Base-by-base conservation (phyloP, 2,329 filamentous ascomycete species). In the Talaromyces sp. region DNA sequence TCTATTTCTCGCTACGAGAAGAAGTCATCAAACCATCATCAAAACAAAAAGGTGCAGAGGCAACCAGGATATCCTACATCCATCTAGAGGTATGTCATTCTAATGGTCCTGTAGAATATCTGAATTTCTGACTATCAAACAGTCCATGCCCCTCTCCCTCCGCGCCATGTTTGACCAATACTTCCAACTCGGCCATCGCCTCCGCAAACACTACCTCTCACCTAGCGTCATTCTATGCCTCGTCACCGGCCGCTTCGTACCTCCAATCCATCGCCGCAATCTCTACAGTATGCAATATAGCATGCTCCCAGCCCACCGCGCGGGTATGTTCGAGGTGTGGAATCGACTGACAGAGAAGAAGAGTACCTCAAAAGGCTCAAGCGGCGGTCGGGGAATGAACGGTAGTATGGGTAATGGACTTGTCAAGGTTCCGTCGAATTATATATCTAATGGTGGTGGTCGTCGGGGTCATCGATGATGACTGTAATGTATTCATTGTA, bases 151-250 rank as follows among this genome's bases (percentile, higher is more conserved):
- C 2, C 86, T 99, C 7, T 89, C 91, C 3, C 91, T 98, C 70
- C 86, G 89, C n/a, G 91, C 91, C 72, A 98, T 98, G 87, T 98
- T 99, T 78, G 87, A 96, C 67, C 93, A 98, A 73, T 99, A 99
- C 79, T 97, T 96, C 74, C 93, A 97, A 76, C 92, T 99, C 72
- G 93, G 90, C 33, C 88, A 91, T 68, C 92, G 95, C 57, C 92
- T 99, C 68, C 89, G 92, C 65, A 97, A 96, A 76, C 95, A 99
- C 79, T 99, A 99, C 76, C 84, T 98, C 50, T 94, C 93, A 0
- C 92, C 92, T 0, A 87, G 89, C 15, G 96, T 99, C 22, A 86
- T 98, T 57, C 84, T 97, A 45, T 95, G 92, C 72, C 88, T 99
- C 1, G 83, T 93, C 27, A 96, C 92, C 0, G 95, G 95, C 66